These are phyloP conservation scores for Begonia peltatifolia DNA, from an alignment of 306 rosid species.

Conservation along the genomic window DNA sequence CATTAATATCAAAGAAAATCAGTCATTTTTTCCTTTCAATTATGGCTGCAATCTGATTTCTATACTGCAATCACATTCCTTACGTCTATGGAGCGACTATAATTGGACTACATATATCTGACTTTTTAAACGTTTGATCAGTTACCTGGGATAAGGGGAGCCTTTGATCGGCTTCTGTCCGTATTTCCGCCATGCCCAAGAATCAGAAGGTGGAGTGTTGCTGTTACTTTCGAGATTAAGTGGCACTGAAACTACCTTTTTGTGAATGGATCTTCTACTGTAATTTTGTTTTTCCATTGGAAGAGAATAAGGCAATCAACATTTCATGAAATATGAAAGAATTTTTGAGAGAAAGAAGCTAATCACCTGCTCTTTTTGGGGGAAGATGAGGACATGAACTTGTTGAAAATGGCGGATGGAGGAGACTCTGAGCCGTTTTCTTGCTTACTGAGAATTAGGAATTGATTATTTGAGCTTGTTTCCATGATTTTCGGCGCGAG, in stretches of 20 bases:
- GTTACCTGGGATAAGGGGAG: constrained; percentile 90
- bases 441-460: not conserved
- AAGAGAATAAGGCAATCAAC: not conserved
- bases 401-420: not conserved
- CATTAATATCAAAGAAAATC: too few species aligned
- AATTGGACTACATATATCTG: too few species aligned
- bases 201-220: constrained; percentile 70
- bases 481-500: not conserved
- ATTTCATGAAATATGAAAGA: not conserved
- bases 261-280: constrained; percentile 41
- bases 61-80: too few species aligned
- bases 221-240: constrained; percentile 36
- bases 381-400: not conserved
- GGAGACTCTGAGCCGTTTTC: not conserved
- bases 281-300: not conserved
- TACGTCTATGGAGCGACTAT: too few species aligned
- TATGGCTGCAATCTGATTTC: too few species aligned
- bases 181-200: constrained; percentile 97
- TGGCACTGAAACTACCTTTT: constrained; percentile 69
- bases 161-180: constrained; percentile 99
- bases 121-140: not conserved
- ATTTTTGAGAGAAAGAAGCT: not conserved
- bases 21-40: too few species aligned
- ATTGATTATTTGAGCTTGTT: not conserved
- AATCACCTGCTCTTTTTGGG: not conserved